Percentiles rank a stretch among this genome's conserved stretches.
phyloP scores from a whole-genome alignment of 2,329 filamentous ascomycete species.

The Alternaria infectoria region DNA sequence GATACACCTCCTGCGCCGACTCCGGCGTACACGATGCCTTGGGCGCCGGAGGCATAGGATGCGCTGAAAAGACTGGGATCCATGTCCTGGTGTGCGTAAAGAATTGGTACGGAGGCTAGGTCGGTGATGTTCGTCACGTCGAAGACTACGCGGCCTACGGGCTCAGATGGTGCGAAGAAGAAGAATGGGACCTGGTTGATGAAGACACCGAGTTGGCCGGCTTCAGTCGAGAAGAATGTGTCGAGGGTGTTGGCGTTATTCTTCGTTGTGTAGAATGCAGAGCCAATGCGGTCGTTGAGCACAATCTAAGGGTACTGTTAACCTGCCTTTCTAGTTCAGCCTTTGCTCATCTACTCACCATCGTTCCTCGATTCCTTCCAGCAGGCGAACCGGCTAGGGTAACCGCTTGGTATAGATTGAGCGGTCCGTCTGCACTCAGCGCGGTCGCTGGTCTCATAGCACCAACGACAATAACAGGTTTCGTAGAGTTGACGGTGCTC shows the following conservation, averaged over 20 bases:
- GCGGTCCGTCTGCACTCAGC: slow-evolving; percentile 67
- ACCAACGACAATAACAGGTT: slow-evolving; percentile 66
- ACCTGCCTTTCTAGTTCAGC: not conserved
- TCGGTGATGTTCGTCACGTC: slow-evolving; percentile 49
- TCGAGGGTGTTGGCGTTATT: slow-evolving; percentile 68
- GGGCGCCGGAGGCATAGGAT: slow-evolving; percentile 58
- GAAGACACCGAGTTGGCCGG: slow-evolving; percentile 62
- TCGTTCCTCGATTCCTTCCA: slow-evolving; percentile 60
- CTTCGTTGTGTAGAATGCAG: slow-evolving; percentile 66
- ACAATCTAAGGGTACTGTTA: slow-evolving; percentile 48
- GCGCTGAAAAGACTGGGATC: slow-evolving; percentile 56
- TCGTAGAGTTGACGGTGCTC: slow-evolving; percentile 61
- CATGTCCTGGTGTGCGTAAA: slow-evolving; percentile 63
- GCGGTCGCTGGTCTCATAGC: slow-evolving; percentile 69
- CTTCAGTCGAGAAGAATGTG: slow-evolving; percentile 65
- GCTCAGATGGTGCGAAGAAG: slow-evolving; percentile 61
- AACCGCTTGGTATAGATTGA: slow-evolving; percentile 67
- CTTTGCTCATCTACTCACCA: slow-evolving; percentile 37
- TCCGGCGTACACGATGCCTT: slow-evolving; percentile 63
- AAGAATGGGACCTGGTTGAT: slow-evolving; percentile 65
- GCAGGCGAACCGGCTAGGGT: slow-evolving; percentile 59
- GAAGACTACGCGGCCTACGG: slow-evolving; percentile 53
- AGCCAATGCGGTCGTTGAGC: slow-evolving; percentile 67
- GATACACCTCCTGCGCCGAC: slow-evolving; percentile 61
- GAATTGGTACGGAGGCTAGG: slow-evolving; percentile 64